Evolutionary conservation across 495 filamentous ascomycete species (phyloP).

Genomic region (Friedmanniomyces simplex): DNA sequence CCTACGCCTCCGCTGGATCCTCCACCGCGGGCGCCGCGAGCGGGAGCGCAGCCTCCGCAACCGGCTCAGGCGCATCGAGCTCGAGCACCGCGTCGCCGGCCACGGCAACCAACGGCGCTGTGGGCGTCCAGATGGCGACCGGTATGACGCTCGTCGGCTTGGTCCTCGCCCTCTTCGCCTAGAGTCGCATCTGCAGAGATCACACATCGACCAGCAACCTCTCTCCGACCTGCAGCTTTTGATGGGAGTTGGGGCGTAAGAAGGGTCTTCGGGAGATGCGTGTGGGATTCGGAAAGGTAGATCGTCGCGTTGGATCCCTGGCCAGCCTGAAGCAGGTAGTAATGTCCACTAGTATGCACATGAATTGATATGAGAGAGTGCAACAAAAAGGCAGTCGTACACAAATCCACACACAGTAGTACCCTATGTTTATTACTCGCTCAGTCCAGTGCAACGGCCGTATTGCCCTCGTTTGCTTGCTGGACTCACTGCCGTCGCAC

Average conservation of each 20-base stretch:
- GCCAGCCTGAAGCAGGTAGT: no score
- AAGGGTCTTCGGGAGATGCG: no score
- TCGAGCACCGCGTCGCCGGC: not conserved
- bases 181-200: not conserved
- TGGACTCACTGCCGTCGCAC: no score
- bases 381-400: not conserved
- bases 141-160: constrained; percentile 8
- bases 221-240: no score
- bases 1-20: not conserved
- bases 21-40: not conserved
- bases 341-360: not conserved
- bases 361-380: not conserved
- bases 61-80: not conserved
- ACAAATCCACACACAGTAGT: no score
- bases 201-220: no score
- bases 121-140: not conserved
- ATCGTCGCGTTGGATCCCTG: no score
- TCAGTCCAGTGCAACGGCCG: no score
- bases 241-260: not conserved
- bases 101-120: constrained; percentile 1
- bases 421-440: no score
- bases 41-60: not conserved
- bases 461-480: no score
- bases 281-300: no score
- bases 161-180: constrained; percentile 13